phyloP scores from a whole-genome alignment of 2,329 filamentous ascomycete genomes.

The Berkeleyomyces rouxiae region DNA sequence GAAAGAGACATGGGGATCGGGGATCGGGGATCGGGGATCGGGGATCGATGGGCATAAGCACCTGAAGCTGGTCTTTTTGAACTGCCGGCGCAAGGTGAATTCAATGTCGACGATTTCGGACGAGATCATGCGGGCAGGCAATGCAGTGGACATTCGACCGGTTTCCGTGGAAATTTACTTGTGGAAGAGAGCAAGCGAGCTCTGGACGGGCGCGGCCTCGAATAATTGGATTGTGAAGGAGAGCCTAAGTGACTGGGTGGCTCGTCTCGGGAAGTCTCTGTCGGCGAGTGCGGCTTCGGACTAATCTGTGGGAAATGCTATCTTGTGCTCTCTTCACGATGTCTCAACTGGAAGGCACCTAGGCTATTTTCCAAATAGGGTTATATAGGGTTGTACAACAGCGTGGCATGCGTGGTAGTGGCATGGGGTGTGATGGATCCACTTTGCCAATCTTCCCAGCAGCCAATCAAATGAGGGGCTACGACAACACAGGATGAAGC shows the following conservation, averaged over 20 bases:
- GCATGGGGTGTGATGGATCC: too few species aligned
- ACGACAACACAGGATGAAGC: background rate
- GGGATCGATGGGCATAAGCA: conserved; percentile 20
- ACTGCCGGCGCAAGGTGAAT: conserved; percentile 57
- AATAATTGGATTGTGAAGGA: too few species aligned
- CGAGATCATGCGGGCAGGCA: background rate
- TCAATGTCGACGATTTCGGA: conserved; percentile 38
- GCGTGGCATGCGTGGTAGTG: background rate
- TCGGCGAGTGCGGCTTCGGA: too few species aligned
- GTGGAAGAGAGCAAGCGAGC: too few species aligned
- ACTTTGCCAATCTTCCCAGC: too few species aligned
- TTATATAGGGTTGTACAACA: background rate
- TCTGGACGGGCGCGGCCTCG: too few species aligned
- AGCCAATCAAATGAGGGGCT: background rate
- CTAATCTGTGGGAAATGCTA: background rate
- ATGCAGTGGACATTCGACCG: background rate
- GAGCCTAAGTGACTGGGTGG: too few species aligned
- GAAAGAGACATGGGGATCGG: background rate
- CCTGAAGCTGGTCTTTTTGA: conserved; percentile 60
- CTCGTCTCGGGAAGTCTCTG: too few species aligned
- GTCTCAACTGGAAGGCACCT: background rate
- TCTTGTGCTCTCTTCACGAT: background rate
- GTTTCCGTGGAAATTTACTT: background rate
- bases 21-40: background rate
- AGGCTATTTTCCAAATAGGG: background rate